A percentile compares a stretch with the other conserved stretches of the same genome.
phyloP scores from a whole-genome alignment of 1,139 yeast genomes.

The Debaryomyces coudertii region DNA sequence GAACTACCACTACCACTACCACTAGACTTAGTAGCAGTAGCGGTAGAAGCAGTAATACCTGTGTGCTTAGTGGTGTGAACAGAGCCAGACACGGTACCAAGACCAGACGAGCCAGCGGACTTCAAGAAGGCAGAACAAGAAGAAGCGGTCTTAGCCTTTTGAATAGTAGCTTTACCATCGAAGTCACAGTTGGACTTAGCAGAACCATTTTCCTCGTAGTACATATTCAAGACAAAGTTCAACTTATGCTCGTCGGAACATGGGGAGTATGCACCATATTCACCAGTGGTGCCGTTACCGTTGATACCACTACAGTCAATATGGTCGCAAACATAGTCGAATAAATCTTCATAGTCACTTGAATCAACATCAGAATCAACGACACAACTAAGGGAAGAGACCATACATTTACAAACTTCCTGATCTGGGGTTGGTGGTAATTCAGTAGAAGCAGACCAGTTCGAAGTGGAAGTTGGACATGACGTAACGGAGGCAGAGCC shows the following conservation, averaged over 20 bases:
- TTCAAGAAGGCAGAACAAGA: slow-evolving; percentile 49
- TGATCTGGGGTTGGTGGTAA: slow-evolving; percentile 75
- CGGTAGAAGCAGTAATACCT: slow-evolving; percentile 30
- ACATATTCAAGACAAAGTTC: slow-evolving; percentile 61
- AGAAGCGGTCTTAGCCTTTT: slow-evolving; percentile 51
- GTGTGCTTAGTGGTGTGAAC: slow-evolving; percentile 28
- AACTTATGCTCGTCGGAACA: slow-evolving; percentile 63
- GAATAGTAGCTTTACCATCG: slow-evolving; percentile 61
- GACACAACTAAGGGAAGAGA: slow-evolving; percentile 52
- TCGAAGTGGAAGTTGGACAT: slow-evolving; percentile 55
- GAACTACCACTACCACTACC: slow-evolving; percentile 24
- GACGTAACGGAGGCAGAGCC: slow-evolving; percentile 25
- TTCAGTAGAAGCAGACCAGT: slow-evolving; percentile 57
- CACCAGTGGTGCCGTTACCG: slow-evolving; percentile 62
- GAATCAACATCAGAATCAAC: slow-evolving; percentile 45
- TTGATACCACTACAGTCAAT: slow-evolving; percentile 56
- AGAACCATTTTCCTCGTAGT: slow-evolving; percentile 53
- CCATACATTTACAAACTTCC: slow-evolving; percentile 60
- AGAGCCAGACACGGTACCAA: slow-evolving; percentile 40
- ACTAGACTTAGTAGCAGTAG: slow-evolving; percentile 29
- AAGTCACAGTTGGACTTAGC: slow-evolving; percentile 62
- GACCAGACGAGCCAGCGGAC: slow-evolving; percentile 45
- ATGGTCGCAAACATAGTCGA: slow-evolving; percentile 52
- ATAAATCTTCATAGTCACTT: slow-evolving; percentile 58
- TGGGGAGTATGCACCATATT: slow-evolving; percentile 64